Conservation (phyloP, 148 eudicot species). For the Pharnaceum exiguum region DNA sequence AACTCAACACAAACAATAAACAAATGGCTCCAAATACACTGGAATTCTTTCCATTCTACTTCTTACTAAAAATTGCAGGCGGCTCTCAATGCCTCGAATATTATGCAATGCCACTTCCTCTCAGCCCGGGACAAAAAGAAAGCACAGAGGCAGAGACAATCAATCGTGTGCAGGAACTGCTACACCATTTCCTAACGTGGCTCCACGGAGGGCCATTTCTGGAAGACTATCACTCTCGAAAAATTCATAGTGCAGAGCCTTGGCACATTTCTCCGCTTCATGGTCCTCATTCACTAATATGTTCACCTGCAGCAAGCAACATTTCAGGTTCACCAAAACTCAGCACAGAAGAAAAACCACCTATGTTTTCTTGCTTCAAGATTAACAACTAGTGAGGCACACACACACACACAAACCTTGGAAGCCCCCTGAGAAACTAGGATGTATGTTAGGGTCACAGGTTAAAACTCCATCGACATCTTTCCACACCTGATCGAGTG, state of each 20-base stretch:
- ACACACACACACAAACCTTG: constrained; percentile 51
- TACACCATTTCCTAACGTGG: constrained; percentile 20
- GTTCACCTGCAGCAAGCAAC: constrained; percentile 56
- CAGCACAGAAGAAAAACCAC: too few relatives aligned
- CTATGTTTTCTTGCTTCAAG: too few relatives aligned
- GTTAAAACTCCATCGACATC: constrained; percentile 98
- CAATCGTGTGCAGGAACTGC: constrained; percentile 13
- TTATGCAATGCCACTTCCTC: too few relatives aligned
- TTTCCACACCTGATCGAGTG: constrained; percentile 93
- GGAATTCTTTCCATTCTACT: too few relatives aligned
- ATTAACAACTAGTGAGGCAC: background rate
- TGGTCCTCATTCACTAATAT: constrained; percentile 80
- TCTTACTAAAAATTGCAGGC: too few relatives aligned
- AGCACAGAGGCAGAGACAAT: too few relatives aligned
- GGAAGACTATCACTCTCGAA: constrained; percentile 51
- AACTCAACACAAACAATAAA: too few relatives aligned
- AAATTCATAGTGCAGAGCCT: constrained; percentile 80
- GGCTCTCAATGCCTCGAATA: too few relatives aligned
- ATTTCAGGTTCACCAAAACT: background rate
- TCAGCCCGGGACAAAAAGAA: too few relatives aligned
- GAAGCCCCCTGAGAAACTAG: constrained; percentile 92
- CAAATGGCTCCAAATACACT: too few relatives aligned
- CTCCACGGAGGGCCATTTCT: constrained; percentile 3
- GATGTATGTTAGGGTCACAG: constrained; percentile 85
- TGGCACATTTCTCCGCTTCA: constrained; percentile 86